phyloP scores from a whole-genome alignment of 1,139 yeast genomes.

The Taiozyma sp. region DNA sequence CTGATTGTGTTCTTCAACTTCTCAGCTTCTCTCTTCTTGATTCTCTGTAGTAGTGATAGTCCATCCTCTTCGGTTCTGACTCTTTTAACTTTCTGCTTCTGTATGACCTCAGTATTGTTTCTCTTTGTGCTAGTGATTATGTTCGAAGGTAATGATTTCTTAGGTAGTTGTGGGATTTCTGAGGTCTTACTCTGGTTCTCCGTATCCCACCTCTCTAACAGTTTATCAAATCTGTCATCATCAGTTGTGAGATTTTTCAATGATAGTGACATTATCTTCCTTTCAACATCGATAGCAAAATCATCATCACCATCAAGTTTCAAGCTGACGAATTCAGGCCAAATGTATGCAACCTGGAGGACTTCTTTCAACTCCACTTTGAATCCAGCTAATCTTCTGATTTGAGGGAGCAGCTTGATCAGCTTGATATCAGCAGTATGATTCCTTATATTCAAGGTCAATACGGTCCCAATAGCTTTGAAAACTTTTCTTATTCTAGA shows the following conservation, averaged over 20 bases:
- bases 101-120: conserved; percentile 3
- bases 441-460: conserved; percentile 12
- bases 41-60: conserved; percentile 38
- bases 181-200: background rate
- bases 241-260: conserved; percentile 7
- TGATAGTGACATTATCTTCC: conserved; percentile 6
- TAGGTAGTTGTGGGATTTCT: conserved; percentile 10
- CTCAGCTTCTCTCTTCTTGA: conserved; percentile 32
- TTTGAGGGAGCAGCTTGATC: conserved; percentile 9
- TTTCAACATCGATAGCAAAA: conserved; percentile 15
- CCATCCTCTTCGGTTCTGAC: conserved; percentile 21
- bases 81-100: conserved; percentile 3
- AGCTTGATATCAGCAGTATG: conserved; percentile 17
- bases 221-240: conserved; percentile 5
- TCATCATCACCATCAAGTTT: conserved; percentile 16
- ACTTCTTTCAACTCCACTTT: conserved; percentile 11
- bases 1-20: conserved; percentile 17
- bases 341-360: conserved; percentile 13
- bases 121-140: conserved; percentile 3
- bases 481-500: conserved; percentile 17
- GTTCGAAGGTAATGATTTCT: background rate
- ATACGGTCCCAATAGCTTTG: conserved; percentile 14
- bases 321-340: conserved; percentile 15
- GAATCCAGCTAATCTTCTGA: conserved; percentile 8
- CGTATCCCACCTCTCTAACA: conserved; percentile 11